Evolutionary conservation across 495 filamentous ascomycete species (phyloP).

Genomic region (Neurospora sp.): DNA sequence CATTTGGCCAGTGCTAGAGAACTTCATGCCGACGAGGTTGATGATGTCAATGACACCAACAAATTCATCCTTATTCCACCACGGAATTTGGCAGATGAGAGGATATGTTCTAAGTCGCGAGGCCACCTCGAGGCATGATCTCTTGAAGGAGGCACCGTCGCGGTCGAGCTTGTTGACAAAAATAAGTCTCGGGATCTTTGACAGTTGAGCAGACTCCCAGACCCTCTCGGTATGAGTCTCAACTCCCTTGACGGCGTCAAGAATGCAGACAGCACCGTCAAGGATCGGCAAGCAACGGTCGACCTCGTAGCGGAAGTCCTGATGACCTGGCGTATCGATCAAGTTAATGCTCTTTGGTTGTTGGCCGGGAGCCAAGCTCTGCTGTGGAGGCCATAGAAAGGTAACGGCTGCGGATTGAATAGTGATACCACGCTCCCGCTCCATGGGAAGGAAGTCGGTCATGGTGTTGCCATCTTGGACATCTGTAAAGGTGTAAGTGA

Average conservation of each 20-base stretch:
- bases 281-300: conserved; percentile 85
- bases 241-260: conserved; percentile 94
- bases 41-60: conserved; percentile 78
- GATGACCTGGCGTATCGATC: conserved; percentile 95
- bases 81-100: conserved; percentile 87
- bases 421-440: conserved; percentile 88
- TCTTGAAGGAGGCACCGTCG: conserved; percentile 81
- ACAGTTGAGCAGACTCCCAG: conserved; percentile 80
- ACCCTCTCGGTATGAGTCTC: conserved; percentile 98
- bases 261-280: conserved; percentile 90
- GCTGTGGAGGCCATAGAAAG: conserved; percentile 61
- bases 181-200: conserved; percentile 74
- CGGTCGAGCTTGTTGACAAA: conserved; percentile 96
- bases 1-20: conserved; percentile 39
- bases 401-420: conserved; percentile 97
- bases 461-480: conserved; percentile 96
- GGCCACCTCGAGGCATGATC: conserved; percentile 77
- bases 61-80: conserved; percentile 75
- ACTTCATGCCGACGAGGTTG: conserved; percentile 38
- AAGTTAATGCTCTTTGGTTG: conserved; percentile 62
- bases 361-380: conserved; percentile 21
- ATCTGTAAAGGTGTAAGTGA: conserved; percentile 39
- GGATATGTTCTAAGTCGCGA: conserved; percentile 73
- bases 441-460: conserved; percentile 94
- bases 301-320: conserved; percentile 98